These are phyloP conservation scores for Ascoidea rubescens DNA, from an alignment of 805 yeast species.

Conservation along the genomic window DNA sequence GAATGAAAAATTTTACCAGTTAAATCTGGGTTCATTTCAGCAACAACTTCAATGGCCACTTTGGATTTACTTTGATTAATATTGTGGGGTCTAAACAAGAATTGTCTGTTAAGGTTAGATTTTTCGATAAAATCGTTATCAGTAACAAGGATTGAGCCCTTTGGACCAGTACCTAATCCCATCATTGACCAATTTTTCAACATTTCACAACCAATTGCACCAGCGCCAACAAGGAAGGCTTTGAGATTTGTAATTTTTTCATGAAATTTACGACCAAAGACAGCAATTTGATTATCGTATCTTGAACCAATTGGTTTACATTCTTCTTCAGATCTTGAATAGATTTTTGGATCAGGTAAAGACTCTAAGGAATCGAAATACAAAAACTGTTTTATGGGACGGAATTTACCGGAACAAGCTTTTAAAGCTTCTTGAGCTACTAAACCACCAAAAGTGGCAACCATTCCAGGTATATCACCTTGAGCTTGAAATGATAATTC, in stretches of 20 bases:
- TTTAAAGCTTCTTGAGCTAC: conserved; percentile 95
- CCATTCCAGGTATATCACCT: conserved; percentile 85
- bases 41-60: conserved; percentile 78
- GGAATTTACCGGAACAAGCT: conserved; percentile 88
- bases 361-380: conserved; percentile 93
- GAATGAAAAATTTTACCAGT: conserved; percentile 60
- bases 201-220: conserved; percentile 99
- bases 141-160: conserved; percentile 75
- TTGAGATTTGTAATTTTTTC: conserved; percentile 59
- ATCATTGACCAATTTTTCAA: conserved; percentile 95
- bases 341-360: conserved; percentile 47
- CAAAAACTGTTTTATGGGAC: conserved; percentile 84
- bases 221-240: conserved; percentile 89
- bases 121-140: conserved; percentile 94
- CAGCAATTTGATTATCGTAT: conserved; percentile 93
- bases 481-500: conserved; percentile 75
- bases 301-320: conserved; percentile 69
- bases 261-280: conserved; percentile 73
- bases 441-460: conserved; percentile 85
- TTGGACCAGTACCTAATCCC: conserved; percentile 87
- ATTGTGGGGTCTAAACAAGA: conserved; percentile 85
- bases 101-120: conserved; percentile 92
- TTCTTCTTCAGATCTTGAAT: conserved; percentile 52
- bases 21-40: conserved; percentile 74
- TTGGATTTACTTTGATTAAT: conserved; percentile 88